These are phyloP conservation scores for Didymella keratinophila DNA, from an alignment of 2,329 filamentous ascomycete species.

Conservation along the genomic window DNA sequence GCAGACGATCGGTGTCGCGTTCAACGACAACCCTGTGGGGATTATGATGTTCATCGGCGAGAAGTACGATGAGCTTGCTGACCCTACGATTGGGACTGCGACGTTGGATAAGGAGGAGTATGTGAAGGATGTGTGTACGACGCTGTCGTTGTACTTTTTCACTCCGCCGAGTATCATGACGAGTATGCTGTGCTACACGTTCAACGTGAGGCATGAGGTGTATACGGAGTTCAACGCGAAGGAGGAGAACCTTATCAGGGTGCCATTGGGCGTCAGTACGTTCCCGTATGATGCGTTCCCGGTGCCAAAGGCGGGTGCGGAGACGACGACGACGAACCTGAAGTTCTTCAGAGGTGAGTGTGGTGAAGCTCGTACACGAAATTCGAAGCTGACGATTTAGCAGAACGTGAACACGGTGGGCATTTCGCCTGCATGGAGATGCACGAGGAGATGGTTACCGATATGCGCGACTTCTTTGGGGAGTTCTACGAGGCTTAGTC, in stretches of 20 bases:
- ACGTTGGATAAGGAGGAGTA: slow-evolving; percentile 41
- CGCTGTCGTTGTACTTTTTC: slow-evolving; percentile 49
- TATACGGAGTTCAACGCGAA: slow-evolving; percentile 49
- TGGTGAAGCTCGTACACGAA: not conserved
- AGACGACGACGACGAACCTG: slow-evolving; percentile 51
- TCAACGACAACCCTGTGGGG: slow-evolving; percentile 55
- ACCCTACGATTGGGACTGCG: slow-evolving; percentile 38
- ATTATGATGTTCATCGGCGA: slow-evolving; percentile 56
- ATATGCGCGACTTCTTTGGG: slow-evolving; percentile 36
- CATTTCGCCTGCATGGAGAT: slow-evolving; percentile 43
- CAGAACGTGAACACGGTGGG: slow-evolving; percentile 33
- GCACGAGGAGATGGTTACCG: slow-evolving; percentile 33
- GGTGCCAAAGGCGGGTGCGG: slow-evolving; percentile 42
- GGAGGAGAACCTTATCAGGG: slow-evolving; percentile 48
- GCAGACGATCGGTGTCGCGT: slow-evolving; percentile 54
- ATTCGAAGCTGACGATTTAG: slow-evolving; percentile 9
- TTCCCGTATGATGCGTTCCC: slow-evolving; percentile 51
- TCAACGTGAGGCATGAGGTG: slow-evolving; percentile 49
- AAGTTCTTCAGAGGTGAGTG: slow-evolving; percentile 45
- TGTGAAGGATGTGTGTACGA: slow-evolving; percentile 41
- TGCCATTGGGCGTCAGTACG: slow-evolving; percentile 50
- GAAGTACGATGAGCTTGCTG: slow-evolving; percentile 53
- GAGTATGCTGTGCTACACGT: slow-evolving; percentile 48
- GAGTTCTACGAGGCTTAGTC: slow-evolving; percentile 21
- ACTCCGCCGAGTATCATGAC: slow-evolving; percentile 49